Conservation (phyloP, 164 flowering plant genomes). For the Magnolia changhungtana region DNA sequence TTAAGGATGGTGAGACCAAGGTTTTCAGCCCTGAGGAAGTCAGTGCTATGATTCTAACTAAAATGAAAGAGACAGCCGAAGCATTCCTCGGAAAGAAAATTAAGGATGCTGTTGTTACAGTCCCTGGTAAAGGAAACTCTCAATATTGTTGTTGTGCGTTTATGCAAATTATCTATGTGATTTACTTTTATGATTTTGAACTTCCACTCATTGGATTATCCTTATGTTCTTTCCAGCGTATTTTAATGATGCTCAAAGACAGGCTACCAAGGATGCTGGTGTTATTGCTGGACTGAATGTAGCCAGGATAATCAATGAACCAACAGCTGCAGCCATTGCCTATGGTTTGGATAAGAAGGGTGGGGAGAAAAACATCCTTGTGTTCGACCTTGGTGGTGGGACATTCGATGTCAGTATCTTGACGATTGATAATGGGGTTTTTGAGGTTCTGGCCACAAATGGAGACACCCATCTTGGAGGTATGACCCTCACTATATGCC, state of each 20-base stretch:
- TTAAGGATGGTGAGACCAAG: constrained; percentile 78
- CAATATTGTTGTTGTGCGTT: not conserved
- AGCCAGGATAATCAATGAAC: constrained; percentile 87
- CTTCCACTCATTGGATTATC: not conserved
- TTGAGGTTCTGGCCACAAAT: constrained; percentile 91
- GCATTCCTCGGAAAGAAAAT: constrained; percentile 92
- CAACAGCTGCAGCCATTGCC: constrained; percentile 94
- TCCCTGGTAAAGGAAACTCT: constrained; percentile 55
- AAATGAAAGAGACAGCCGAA: constrained; percentile 96
- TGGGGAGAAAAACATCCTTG: constrained; percentile 95
- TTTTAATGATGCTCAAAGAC: constrained; percentile 94
- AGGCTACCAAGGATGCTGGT: constrained; percentile 97
- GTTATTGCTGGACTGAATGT: constrained; percentile 87
- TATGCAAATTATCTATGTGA: not conserved
- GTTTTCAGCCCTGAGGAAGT: constrained; percentile 91
- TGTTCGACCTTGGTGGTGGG: constrained; percentile 92
- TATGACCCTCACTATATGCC: constrained; percentile 10
- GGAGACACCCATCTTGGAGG: constrained; percentile 97
- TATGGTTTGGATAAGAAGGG: constrained; percentile 93
- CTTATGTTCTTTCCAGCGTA: constrained; percentile 48
- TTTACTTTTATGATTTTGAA: not conserved
- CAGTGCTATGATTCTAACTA: constrained; percentile 82
- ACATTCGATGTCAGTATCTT: constrained; percentile 94
- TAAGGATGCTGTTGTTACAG: constrained; percentile 93
- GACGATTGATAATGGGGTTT: constrained; percentile 92